phyloP scores from a whole-genome alignment of 169 alveolate species.

The Babesia divergens region DNA sequence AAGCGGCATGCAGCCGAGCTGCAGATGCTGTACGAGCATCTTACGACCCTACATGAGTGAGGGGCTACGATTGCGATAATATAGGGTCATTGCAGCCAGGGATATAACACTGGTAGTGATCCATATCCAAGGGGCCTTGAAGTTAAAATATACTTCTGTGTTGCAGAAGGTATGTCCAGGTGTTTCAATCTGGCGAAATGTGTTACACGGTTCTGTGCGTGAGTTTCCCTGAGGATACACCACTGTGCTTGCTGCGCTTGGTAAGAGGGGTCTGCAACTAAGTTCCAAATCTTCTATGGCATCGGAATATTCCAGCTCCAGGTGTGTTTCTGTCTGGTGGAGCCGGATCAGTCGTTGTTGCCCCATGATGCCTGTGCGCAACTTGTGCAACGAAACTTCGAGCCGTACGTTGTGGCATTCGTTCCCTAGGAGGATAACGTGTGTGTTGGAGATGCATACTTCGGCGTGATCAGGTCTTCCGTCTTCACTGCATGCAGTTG shows the following conservation, averaged over 20 bases:
- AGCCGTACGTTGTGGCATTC: conserved; percentile 6
- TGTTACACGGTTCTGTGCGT: no score
- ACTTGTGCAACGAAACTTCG: conserved; percentile 15
- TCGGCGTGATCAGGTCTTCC: background rate
- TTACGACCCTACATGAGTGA: background rate
- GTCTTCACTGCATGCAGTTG: conserved; percentile 18
- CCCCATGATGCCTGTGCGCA: conserved; percentile 18
- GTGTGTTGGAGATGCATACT: background rate
- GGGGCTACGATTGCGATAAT: no score
- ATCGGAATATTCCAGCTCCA: conserved; percentile 31
- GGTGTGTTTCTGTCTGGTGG: conserved; percentile 1
- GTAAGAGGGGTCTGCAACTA: background rate
- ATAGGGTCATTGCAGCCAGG: no score
- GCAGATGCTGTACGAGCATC: background rate
- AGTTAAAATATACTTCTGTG: no score
- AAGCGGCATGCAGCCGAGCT: conserved; percentile 1
- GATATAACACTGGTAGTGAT: no score
- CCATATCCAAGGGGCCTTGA: no score
- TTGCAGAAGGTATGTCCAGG: no score
- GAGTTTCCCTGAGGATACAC: no score
- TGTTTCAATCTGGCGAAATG: no score
- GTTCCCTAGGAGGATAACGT: conserved; percentile 3
- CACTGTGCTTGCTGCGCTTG: background rate
- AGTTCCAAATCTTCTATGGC: conserved; percentile 29
- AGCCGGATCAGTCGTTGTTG: conserved; percentile 26